A percentile compares a stretch with the other conserved stretches of the same genome.
Evolutionary conservation across 495 filamentous ascomycete genomes (phyloP).

Genomic region (Amphirosellinia nigrospora): DNA sequence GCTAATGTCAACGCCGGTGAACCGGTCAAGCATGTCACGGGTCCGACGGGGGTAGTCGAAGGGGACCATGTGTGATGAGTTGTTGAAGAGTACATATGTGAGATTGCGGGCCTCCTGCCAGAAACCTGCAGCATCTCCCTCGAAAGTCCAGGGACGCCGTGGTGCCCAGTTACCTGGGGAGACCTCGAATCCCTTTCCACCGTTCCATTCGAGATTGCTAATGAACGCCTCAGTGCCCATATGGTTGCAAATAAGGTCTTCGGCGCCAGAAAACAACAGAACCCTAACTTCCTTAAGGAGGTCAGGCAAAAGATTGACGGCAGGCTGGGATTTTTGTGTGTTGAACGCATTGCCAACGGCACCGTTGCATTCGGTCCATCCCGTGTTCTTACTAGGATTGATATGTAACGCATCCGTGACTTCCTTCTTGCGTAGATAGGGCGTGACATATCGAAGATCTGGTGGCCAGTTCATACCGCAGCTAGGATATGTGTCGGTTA

Average conservation of each 20-base stretch:
- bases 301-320: conserved; percentile 75
- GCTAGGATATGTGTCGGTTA: conserved; percentile 71
- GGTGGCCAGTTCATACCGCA: conserved; percentile 98
- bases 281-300: conserved; percentile 77
- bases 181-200: conserved; percentile 86
- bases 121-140: conserved; percentile 85
- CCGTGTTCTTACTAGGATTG: conserved; percentile 76
- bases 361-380: conserved; percentile 91
- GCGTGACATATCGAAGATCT: conserved; percentile 75
- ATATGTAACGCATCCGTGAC: conserved; percentile 83
- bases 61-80: conserved; percentile 96
- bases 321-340: conserved; percentile 69
- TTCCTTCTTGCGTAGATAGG: conserved; percentile 83
- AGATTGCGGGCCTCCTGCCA: conserved; percentile 95
- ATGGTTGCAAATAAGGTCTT: conserved; percentile 97
- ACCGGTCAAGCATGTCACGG: conserved; percentile 96
- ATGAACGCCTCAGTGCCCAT: conserved; percentile 92
- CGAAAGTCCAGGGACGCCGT: conserved; percentile 91
- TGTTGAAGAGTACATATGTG: conserved; percentile 95
- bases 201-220: conserved; percentile 89
- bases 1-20: conserved; percentile 91
- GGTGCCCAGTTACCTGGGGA: conserved; percentile 91
- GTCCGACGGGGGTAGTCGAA: conserved; percentile 88
- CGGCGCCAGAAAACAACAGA: conserved; percentile 88
- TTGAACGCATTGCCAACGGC: conserved; percentile 74